A percentile compares a stretch with the other conserved stretches of the same genome.
phyloP scores from a whole-genome alignment of 352 stramenopile genomes.

The Phytopythium delawarense region DNA sequence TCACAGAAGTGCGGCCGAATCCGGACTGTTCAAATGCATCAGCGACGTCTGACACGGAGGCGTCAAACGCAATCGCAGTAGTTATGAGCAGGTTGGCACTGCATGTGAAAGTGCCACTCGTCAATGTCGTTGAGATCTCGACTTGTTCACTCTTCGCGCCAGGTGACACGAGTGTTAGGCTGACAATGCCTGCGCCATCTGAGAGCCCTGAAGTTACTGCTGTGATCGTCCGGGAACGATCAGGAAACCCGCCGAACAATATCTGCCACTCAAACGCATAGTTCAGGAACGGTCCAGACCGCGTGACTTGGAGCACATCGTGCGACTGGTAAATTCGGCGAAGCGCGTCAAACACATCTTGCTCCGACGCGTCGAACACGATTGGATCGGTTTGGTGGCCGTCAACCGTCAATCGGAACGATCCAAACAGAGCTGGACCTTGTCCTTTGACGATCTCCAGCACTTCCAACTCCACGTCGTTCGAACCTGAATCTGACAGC shows the following conservation, averaged over 20 bases:
- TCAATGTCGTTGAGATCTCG: constrained; percentile 25
- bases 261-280: constrained; percentile 40
- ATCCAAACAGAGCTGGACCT: constrained; percentile 32
- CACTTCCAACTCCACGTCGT: constrained; percentile 36
- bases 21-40: constrained; percentile 18
- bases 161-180: constrained; percentile 9
- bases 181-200: constrained; percentile 20
- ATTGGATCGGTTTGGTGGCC: constrained; percentile 16
- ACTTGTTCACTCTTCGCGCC: constrained; percentile 44
- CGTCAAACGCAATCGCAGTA: constrained; percentile 24
- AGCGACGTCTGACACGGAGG: constrained; percentile 13
- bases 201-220: constrained; percentile 16
- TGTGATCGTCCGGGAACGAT: constrained; percentile 20
- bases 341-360: constrained; percentile 19
- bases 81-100: constrained; percentile 2
- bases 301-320: constrained; percentile 14
- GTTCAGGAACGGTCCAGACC: constrained; percentile 37
- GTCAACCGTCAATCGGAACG: constrained; percentile 43
- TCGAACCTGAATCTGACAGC: constrained; percentile 37
- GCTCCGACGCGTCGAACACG: constrained; percentile 31
- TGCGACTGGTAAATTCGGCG: constrained; percentile 8
- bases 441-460: constrained; percentile 42
- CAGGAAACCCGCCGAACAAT: constrained; percentile 28
- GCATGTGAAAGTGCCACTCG: constrained; percentile 39
- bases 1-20: constrained; percentile 23